Conservation (phyloP, 2,329 filamentous ascomycete genomes). For the Phialemonium atrogriseum region DNA sequence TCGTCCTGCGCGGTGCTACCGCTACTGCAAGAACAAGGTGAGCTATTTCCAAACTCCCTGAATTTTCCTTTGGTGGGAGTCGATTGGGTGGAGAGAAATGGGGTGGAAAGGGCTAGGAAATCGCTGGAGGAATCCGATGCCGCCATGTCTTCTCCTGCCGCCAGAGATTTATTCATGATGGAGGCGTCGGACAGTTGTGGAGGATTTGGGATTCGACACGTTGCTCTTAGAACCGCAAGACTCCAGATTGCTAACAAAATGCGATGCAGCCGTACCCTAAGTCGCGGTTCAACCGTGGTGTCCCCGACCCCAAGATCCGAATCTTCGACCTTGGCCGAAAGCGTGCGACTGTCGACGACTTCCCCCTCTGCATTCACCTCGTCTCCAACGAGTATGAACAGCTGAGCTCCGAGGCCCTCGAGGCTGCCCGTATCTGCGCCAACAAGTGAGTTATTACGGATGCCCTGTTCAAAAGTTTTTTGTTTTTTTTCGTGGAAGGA, state of each 20-base stretch:
- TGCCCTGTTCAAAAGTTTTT: no score
- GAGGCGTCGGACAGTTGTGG: no score
- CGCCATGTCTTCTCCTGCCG: no score
- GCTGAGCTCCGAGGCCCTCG: constrained; percentile 97
- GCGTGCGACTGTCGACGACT: constrained; percentile 97
- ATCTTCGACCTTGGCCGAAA: constrained; percentile 99
- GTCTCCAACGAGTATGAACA: constrained; percentile 99
- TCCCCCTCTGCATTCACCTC: constrained; percentile 97
- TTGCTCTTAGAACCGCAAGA: no score
- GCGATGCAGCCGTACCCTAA: constrained; percentile 86
- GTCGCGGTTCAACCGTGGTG: constrained; percentile 99
- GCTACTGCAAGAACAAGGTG: constrained; percentile 99
- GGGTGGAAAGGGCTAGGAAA: no score
- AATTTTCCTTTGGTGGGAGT: neutral
- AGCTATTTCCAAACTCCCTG: constrained; percentile 26
- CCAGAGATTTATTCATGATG: no score
- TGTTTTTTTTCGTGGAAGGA: neutral
- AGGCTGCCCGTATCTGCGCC: constrained; percentile 99
- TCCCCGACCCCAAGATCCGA: constrained; percentile 74
- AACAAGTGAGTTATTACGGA: no score
- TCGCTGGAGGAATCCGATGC: no score
- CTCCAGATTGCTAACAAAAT: constrained; percentile 53
- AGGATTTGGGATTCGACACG: no score
- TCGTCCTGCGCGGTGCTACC: constrained; percentile 98
- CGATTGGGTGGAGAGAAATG: neutral